Evolutionary conservation across 768 basidiomycete genomes (phyloP).

Genomic region (Dentipellis fragilis): DNA sequence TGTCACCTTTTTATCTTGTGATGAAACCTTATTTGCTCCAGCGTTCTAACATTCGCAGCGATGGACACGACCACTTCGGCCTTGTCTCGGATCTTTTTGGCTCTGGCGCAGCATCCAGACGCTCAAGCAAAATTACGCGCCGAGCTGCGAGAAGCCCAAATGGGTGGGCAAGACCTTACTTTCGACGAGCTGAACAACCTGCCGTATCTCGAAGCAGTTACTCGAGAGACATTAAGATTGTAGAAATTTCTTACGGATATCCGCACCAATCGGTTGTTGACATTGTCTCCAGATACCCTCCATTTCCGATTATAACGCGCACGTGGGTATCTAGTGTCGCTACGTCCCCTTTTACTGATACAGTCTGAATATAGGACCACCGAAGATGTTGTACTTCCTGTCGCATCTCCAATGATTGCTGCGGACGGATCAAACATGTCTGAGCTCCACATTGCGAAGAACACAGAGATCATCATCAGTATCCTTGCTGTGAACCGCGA

Average conservation of each 20-base stretch:
- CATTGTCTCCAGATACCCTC: not conserved
- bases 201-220: conserved; percentile 2
- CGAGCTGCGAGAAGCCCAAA: not conserved
- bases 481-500: conserved; percentile 3
- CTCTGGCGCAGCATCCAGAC: not conserved
- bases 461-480: conserved; percentile 1
- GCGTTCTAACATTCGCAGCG: not conserved
- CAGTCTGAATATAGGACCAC: too few species aligned
- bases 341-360: too few species aligned
- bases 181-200: not conserved
- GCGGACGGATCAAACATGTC: not conserved
- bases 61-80: not conserved
- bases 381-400: too few species aligned
- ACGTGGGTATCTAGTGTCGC: not conserved
- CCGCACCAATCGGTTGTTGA: too few species aligned
- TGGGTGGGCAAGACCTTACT: not conserved
- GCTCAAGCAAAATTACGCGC: conserved; percentile 1
- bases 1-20: not conserved
- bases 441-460: not conserved
- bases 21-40: not conserved
- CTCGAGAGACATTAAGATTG: conserved; percentile 1
- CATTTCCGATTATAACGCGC: not conserved
- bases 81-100: not conserved
- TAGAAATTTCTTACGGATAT: not conserved
- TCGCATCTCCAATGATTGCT: not conserved